phyloP scores from a whole-genome alignment of 2,329 filamentous ascomycete genomes.

The Colletotrichum sp. region DNA sequence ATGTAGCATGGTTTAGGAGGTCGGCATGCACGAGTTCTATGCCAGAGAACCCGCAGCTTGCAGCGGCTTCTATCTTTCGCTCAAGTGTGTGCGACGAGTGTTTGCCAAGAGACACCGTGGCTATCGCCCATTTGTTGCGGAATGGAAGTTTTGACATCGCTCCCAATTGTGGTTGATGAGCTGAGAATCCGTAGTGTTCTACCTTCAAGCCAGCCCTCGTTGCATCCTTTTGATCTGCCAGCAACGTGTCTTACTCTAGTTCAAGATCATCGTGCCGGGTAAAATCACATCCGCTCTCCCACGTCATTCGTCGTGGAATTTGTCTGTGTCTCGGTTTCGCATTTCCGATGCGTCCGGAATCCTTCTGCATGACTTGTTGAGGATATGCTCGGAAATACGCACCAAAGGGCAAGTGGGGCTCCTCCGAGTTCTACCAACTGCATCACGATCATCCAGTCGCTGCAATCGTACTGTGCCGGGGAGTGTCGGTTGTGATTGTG shows the following conservation, averaged over 20 bases:
- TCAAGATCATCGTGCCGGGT: not conserved
- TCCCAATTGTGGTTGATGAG: accelerated
- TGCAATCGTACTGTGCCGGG: not conserved
- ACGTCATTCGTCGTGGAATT: not conserved
- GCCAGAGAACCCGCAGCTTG: not conserved
- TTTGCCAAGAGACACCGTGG: not conserved
- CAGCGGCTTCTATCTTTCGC: not conserved
- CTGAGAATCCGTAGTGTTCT: not conserved
- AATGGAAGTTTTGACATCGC: not conserved
- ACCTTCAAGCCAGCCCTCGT: not conserved
- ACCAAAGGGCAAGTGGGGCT: not conserved
- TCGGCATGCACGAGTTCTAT: not conserved
- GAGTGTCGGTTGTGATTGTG: not conserved
- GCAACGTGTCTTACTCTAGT: not conserved
- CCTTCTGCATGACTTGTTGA: not conserved
- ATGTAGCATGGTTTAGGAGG: not conserved
- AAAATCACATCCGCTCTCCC: not conserved
- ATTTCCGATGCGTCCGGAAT: not conserved
- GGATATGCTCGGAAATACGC: not conserved
- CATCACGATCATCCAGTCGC: not conserved
- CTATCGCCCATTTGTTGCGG: not conserved
- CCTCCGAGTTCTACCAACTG: not conserved
- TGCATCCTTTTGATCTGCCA: not conserved
- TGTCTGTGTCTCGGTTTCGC: not conserved
- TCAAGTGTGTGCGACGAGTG: not conserved